Evolutionary conservation across 768 basidiomycete genomes (phyloP).

Genomic region (Bullera alba): DNA sequence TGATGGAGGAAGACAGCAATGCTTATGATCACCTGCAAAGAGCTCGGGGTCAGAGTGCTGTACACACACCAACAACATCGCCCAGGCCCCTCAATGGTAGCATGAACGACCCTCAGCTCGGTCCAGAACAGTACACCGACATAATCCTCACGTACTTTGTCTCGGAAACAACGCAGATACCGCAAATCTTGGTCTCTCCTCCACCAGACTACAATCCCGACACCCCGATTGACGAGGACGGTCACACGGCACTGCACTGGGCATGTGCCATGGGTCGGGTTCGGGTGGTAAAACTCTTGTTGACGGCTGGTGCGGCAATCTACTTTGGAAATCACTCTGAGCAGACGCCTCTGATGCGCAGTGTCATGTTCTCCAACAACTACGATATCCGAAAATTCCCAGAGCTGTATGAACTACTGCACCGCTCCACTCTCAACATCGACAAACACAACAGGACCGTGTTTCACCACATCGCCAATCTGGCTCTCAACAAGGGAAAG

Average conservation of each 20-base stretch:
- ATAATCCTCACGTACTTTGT: slow-evolving; percentile 98
- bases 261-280: slow-evolving; percentile 98
- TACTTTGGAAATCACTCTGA: slow-evolving; percentile 95
- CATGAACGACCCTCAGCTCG: slow-evolving; percentile 26
- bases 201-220: slow-evolving; percentile 90
- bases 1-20: slow-evolving; percentile 30
- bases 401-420: slow-evolving; percentile 90
- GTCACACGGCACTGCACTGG: slow-evolving; percentile 95
- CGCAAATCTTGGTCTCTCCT: slow-evolving; percentile 75
- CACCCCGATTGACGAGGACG: slow-evolving; percentile 95
- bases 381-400: slow-evolving; percentile 99
- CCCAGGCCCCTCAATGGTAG: slow-evolving; percentile 17
- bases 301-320: slow-evolving; percentile 90
- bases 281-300: slow-evolving; percentile 84
- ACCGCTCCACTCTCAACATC: slow-evolving; percentile 97
- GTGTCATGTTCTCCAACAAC: slow-evolving; percentile 99
- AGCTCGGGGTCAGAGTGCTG: slow-evolving; percentile 24
- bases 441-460: slow-evolving; percentile 96
- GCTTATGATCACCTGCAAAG: slow-evolving; percentile 21
- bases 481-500: slow-evolving; percentile 95
- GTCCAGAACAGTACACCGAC: slow-evolving; percentile 64
- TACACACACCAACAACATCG: slow-evolving; percentile 29
- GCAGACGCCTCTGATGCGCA: slow-evolving; percentile 95
- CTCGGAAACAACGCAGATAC: slow-evolving; percentile 88
- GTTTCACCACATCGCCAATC: slow-evolving; percentile 95